These are phyloP conservation scores for Lodderomyces margitis DNA, from an alignment of 1,139 yeast genomes.

Conservation along the genomic window DNA sequence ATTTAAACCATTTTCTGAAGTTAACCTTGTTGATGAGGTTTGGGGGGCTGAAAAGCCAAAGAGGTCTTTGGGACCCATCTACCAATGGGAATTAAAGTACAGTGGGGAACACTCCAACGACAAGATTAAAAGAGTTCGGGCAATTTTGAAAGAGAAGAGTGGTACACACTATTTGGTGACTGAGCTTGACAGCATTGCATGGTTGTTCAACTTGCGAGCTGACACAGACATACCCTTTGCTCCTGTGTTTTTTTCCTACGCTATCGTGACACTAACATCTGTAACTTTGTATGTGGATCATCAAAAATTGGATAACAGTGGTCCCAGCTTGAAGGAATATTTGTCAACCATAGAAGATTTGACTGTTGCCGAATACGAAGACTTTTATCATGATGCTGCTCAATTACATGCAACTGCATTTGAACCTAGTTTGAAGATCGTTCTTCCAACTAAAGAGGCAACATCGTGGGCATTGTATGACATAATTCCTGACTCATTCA, in stretches of 20 bases:
- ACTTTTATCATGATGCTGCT: constrained; percentile 32
- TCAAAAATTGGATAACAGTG: constrained; percentile 26
- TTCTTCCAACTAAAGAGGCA: constrained; percentile 31
- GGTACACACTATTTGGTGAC: constrained; percentile 37
- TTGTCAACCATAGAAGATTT: constrained; percentile 29
- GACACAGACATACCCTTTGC: constrained; percentile 45
- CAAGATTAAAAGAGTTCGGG: constrained; percentile 32
- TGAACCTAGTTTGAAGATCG: constrained; percentile 18
- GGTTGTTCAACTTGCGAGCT: constrained; percentile 52
- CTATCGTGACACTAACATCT: constrained; percentile 30
- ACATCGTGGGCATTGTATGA: constrained; percentile 36
- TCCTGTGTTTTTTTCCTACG: constrained; percentile 52
- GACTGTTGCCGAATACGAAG: constrained; percentile 26
- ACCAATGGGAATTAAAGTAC: constrained; percentile 36
- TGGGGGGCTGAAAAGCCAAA: constrained; percentile 43
- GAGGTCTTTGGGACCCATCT: constrained; percentile 39
- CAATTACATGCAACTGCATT: constrained; percentile 21
- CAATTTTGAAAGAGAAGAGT: constrained; percentile 19
- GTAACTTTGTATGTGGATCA: constrained; percentile 39
- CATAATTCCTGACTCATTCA: constrained; percentile 29
- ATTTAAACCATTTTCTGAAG: constrained; percentile 31
- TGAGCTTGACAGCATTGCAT: constrained; percentile 53
- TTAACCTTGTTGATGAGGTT: constrained; percentile 38
- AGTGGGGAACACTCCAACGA: constrained; percentile 42
- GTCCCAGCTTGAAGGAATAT: constrained; percentile 22